A percentile compares a stretch with the other conserved stretches of the same genome.
phyloP scores from a whole-genome alignment of 1,284 basidiomycete species.

The Mycena citricolor region DNA sequence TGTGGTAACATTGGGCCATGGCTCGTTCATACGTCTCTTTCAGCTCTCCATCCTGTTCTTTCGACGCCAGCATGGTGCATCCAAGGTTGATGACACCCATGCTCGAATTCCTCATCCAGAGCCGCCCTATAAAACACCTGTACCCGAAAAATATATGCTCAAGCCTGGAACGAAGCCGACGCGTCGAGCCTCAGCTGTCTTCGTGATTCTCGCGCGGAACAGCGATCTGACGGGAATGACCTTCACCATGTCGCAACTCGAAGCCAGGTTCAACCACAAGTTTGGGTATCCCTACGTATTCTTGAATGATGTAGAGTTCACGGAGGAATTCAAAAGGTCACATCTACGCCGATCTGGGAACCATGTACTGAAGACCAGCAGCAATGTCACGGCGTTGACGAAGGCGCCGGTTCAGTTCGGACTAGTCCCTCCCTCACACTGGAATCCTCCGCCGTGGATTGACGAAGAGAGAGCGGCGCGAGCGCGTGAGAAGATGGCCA shows the following conservation, averaged over 20 bases:
- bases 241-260: constrained; percentile 39
- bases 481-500: constrained; percentile 51
- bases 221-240: constrained; percentile 52
- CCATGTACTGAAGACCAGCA: constrained; percentile 18
- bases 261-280: constrained; percentile 53
- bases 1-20: no score
- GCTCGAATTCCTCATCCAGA: no score
- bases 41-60: no score
- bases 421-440: constrained; percentile 36
- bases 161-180: background rate
- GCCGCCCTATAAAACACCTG: constrained; percentile 6
- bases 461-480: constrained; percentile 54
- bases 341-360: constrained; percentile 18
- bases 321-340: constrained; percentile 55
- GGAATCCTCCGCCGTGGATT: constrained; percentile 57
- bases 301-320: constrained; percentile 58
- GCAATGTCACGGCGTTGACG: constrained; percentile 33
- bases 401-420: constrained; percentile 34
- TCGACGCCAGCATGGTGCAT: no score
- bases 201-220: constrained; percentile 67
- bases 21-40: no score
- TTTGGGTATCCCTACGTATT: constrained; percentile 61
- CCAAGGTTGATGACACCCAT: no score
- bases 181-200: constrained; percentile 42
- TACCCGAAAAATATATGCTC: constrained; percentile 32